phyloP scores from a whole-genome alignment of 352 stramenopile genomes.

The Globisporangium spiculum region DNA sequence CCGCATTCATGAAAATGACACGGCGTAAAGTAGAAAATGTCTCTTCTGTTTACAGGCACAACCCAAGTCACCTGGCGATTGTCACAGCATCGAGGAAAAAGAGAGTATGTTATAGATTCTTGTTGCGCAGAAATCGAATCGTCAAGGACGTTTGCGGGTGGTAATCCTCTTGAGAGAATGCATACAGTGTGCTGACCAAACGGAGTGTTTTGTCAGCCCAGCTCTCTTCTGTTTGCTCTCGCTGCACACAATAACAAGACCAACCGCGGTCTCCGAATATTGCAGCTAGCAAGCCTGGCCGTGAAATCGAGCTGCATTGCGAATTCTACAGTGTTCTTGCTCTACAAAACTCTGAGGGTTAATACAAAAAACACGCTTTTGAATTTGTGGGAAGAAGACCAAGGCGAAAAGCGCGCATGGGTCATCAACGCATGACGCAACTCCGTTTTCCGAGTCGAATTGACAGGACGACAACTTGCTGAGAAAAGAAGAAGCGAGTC shows the following conservation, averaged over 20 bases:
- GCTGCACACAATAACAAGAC: background rate
- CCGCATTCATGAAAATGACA: background rate
- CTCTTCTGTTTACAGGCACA: conserved; percentile 4
- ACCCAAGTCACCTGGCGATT: background rate
- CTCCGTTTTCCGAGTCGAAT: background rate
- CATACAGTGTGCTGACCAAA: too few species aligned
- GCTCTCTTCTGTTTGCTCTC: background rate
- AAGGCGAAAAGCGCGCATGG: background rate
- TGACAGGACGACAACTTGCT: conserved; percentile 2
- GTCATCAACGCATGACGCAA: conserved; percentile 5
- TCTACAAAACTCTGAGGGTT: background rate
- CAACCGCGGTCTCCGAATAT: background rate
- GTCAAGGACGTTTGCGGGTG: background rate
- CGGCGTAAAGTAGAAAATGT: background rate
- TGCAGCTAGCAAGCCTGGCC: too few species aligned
- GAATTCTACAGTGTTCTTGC: background rate
- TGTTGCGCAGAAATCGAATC: background rate
- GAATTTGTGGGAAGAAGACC: background rate
- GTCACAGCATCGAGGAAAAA: conserved; percentile 1
- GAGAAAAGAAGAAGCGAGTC: background rate
- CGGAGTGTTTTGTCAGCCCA: background rate
- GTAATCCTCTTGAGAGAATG: background rate
- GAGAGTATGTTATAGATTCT: background rate
- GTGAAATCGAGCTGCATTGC: background rate
- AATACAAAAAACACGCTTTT: background rate